These are phyloP conservation scores for Backusella westeae DNA, from an alignment of 192 early-diverging fungal species.

Conservation along the genomic window DNA sequence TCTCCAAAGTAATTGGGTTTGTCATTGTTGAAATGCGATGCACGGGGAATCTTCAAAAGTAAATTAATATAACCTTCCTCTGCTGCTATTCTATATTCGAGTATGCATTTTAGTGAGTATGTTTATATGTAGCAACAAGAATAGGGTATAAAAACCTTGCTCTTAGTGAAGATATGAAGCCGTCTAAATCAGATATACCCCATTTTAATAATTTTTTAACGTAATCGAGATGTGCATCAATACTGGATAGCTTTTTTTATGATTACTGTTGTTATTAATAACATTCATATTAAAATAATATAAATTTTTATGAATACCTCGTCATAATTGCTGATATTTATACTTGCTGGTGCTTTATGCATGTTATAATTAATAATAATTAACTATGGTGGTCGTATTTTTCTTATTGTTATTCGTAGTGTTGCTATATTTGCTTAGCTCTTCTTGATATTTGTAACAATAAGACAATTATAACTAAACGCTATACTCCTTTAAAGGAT, in stretches of 20 bases:
- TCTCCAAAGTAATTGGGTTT: slow-evolving; percentile 4
- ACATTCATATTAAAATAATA: not conserved
- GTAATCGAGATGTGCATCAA: slow-evolving; percentile 1
- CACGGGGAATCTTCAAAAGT: not conserved
- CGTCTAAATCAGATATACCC: slow-evolving; percentile 13
- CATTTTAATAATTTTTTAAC: slow-evolving; percentile 17
- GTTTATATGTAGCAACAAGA: not conserved
- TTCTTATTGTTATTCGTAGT: not conserved
- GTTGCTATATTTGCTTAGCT: not conserved
- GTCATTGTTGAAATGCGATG: slow-evolving; percentile 1
- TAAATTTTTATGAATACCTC: slow-evolving; percentile 2
- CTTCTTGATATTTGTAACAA: not conserved
- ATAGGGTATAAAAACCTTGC: not conserved
- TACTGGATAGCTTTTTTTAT: slow-evolving; percentile 12
- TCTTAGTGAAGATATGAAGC: slow-evolving; percentile 4
- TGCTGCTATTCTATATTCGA: not conserved
- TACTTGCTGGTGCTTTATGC: not conserved
- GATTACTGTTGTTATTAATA: not conserved
- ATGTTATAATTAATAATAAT: not conserved
- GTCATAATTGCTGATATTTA: slow-evolving; percentile 2
- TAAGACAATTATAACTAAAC: not conserved
- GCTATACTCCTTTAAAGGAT: not conserved
- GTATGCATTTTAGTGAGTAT: not conserved
- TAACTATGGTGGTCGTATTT: not conserved
- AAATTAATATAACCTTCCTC: slow-evolving; percentile 6